These are phyloP conservation scores for Mortierella hygrophila DNA, from an alignment of 192 early-diverging fungal genomes.

Conservation along the genomic window DNA sequence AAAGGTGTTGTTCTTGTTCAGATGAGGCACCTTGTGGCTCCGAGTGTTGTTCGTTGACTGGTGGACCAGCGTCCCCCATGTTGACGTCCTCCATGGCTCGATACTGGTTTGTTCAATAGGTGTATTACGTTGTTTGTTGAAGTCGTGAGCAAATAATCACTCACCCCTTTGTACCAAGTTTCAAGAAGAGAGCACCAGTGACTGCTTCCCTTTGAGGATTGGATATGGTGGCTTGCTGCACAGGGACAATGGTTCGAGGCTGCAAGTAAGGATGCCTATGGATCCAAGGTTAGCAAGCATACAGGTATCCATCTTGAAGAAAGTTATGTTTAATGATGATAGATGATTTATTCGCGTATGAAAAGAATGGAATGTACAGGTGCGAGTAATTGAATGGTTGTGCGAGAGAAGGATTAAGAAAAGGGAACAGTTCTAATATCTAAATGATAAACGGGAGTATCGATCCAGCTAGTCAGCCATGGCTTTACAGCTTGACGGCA, in stretches of 20 bases:
- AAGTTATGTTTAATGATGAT: not conserved
- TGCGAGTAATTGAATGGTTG: not conserved
- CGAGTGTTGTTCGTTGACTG: no score
- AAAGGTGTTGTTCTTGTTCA: not conserved
- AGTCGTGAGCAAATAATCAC: not conserved
- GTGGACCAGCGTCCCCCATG: constrained; percentile 24
- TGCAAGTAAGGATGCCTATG: not conserved
- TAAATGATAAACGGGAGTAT: not conserved
- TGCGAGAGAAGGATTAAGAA: not conserved
- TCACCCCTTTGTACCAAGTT: not conserved
- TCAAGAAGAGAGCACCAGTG: not conserved
- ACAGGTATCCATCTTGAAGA: no score
- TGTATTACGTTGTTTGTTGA: not conserved
- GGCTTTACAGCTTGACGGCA: constrained; percentile 47
- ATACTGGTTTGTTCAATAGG: not conserved
- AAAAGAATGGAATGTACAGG: constrained; percentile 9
- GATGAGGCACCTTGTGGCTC: not conserved
- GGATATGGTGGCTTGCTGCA: not conserved
- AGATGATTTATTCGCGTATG: not conserved
- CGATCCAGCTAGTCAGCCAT: not conserved
- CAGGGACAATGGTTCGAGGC: not conserved
- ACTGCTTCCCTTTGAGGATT: not conserved
- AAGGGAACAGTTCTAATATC: not conserved
- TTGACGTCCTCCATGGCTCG: constrained; percentile 46
- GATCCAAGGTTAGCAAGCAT: no score